Evolutionary conservation across 2,329 filamentous ascomycete genomes (phyloP).

Genomic region (Diatrype stigma): DNA sequence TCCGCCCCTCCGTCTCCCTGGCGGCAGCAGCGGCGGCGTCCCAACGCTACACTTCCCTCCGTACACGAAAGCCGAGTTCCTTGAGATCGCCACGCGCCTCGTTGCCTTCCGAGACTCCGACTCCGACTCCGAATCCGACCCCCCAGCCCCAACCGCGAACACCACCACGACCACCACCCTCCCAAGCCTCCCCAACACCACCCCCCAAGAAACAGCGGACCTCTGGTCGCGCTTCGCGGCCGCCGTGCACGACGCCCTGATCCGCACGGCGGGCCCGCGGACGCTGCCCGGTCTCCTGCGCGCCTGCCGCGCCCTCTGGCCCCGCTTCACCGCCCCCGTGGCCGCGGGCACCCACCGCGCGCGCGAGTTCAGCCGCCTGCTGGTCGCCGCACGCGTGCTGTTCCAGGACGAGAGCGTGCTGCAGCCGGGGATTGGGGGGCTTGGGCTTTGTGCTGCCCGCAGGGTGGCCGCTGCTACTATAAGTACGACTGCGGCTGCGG

Average conservation of each 20-base stretch:
- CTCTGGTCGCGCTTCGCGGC: constrained; percentile 78
- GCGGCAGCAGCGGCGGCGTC: constrained; percentile 59
- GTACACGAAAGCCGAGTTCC: constrained; percentile 76
- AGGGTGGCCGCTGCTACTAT: background rate
- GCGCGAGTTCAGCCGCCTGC: constrained; percentile 78
- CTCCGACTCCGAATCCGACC: too few species aligned
- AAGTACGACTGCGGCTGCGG: background rate
- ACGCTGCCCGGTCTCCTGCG: constrained; percentile 70
- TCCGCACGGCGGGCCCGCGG: constrained; percentile 67
- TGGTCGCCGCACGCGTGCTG: constrained; percentile 64
- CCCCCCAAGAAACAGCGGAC: constrained; percentile 53
- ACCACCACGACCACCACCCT: too few species aligned
- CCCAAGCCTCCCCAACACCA: constrained; percentile 43
- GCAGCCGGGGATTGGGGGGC: constrained; percentile 57
- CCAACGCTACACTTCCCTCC: constrained; percentile 79
- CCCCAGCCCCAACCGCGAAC: too few species aligned
- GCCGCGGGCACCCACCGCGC: constrained; percentile 67
- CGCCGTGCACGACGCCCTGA: constrained; percentile 82
- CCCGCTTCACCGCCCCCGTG: constrained; percentile 76
- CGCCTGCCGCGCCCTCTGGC: constrained; percentile 75
- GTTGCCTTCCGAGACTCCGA: too few species aligned
- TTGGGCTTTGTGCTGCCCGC: background rate
- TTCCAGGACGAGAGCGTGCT: constrained; percentile 72
- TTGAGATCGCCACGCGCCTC: constrained; percentile 62
- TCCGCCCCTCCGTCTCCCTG: constrained; percentile 53